Percentiles rank a stretch among this genome's conserved stretches.
phyloP scores from a whole-genome alignment of 352 stramenopile species.

The Detonula confervacea region DNA sequence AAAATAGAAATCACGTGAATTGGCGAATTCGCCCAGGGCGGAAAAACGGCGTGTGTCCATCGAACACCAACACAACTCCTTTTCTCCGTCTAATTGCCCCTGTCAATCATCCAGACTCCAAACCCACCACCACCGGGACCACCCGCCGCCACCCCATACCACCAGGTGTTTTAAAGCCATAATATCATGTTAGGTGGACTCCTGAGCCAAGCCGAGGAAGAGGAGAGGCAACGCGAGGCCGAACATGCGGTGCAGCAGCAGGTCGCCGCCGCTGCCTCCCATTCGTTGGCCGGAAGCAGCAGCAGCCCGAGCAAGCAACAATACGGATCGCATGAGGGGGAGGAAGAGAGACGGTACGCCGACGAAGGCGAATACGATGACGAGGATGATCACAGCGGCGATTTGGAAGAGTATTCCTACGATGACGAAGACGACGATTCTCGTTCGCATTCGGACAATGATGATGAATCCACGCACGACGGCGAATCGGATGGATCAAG shows the following conservation, averaged over 20 bases:
- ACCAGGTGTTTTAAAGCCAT: too few species aligned
- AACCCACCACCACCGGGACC: too few species aligned
- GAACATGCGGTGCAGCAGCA: not conserved
- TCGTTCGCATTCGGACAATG: not conserved
- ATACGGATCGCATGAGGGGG: not conserved
- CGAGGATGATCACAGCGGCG: not conserved
- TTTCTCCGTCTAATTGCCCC: too few species aligned
- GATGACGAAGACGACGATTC: conserved; percentile 20
- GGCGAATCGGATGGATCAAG: conserved; percentile 15
- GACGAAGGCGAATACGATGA: conserved; percentile 12
- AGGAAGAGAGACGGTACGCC: not conserved
- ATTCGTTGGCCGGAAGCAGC: conserved; percentile 6
- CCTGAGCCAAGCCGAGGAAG: conserved; percentile 41
- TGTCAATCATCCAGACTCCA: too few species aligned
- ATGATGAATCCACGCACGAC: conserved; percentile 1
- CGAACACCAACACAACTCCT: too few species aligned
- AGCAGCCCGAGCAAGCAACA: not conserved
- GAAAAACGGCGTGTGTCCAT: too few species aligned
- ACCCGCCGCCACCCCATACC: too few species aligned
- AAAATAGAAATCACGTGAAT: too few species aligned
- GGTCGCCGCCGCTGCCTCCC: not conserved
- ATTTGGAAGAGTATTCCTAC: conserved; percentile 9
- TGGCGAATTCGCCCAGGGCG: too few species aligned
- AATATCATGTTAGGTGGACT: conserved; percentile 34
- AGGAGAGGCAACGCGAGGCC: conserved; percentile 33